A percentile compares a stretch with the other conserved stretches of the same genome.
phyloP scores from a whole-genome alignment of 2,329 filamentous ascomycete species.

The Teratosphaeriaceae sp. region DNA sequence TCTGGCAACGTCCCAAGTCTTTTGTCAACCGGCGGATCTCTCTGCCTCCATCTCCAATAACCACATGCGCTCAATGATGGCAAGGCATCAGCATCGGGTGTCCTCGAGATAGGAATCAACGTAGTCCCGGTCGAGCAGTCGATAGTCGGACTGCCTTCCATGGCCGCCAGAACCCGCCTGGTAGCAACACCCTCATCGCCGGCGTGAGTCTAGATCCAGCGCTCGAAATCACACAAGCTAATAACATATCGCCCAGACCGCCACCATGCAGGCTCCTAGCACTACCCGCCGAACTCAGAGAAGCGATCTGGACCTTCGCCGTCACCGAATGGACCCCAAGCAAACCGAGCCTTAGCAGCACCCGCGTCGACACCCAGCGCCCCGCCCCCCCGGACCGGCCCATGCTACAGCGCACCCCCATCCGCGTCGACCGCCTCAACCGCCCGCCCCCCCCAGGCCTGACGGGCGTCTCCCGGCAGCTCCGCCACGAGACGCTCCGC shows the following conservation, averaged over 20 bases:
- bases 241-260: not conserved
- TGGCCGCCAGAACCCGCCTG: no score
- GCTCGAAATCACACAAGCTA: not conserved
- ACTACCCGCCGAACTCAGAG: constrained; percentile 18
- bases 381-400: not conserved
- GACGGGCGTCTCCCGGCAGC: constrained; percentile 15
- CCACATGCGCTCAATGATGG: no score
- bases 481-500: constrained; percentile 16
- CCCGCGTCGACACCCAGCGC: not conserved
- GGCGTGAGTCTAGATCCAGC: not conserved
- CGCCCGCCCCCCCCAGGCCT: constrained; percentile 9
- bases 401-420: constrained; percentile 11
- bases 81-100: no score
- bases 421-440: constrained; percentile 16
- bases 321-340: constrained; percentile 15
- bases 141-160: no score
- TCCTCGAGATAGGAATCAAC: no score
- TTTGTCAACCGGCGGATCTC: no score
- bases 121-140: no score
- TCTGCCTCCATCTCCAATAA: no score
- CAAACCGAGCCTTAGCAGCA: not conserved
- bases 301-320: constrained; percentile 15
- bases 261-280: constrained; percentile 9
- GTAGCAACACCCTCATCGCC: no score
- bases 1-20: no score